Conservation (phyloP, 2,329 filamentous ascomycete species). For the Chrysoporthe austroafricana region DNA sequence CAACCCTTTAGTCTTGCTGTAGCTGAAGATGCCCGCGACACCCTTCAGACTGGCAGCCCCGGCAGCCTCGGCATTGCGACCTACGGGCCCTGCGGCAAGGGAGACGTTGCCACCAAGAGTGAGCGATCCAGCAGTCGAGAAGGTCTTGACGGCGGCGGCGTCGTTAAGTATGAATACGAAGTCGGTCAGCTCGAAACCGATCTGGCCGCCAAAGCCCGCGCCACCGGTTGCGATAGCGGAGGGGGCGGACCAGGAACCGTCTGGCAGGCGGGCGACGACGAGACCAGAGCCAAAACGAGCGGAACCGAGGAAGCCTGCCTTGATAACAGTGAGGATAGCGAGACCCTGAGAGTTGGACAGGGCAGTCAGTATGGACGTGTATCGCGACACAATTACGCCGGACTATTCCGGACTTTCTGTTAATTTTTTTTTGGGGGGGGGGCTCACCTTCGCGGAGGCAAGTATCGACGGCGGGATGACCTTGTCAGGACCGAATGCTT, state of each 20-base stretch:
- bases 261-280: slow-evolving; percentile 76
- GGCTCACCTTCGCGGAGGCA: slow-evolving; percentile 80
- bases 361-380: slow-evolving; percentile 3
- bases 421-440: not conserved
- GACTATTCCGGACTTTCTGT: not conserved
- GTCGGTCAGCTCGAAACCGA: slow-evolving; percentile 85
- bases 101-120: slow-evolving; percentile 96
- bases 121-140: slow-evolving; percentile 87
- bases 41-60: slow-evolving; percentile 89
- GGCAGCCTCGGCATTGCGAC: slow-evolving; percentile 93
- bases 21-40: slow-evolving; percentile 91
- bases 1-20: slow-evolving; percentile 96
- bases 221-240: slow-evolving; percentile 81
- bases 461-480: slow-evolving; percentile 92
- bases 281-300: slow-evolving; percentile 81
- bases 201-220: slow-evolving; percentile 82
- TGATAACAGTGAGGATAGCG: slow-evolving; percentile 83
- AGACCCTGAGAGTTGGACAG: slow-evolving; percentile 59
- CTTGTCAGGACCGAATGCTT: slow-evolving; percentile 94
- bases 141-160: slow-evolving; percentile 83
- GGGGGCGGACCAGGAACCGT: slow-evolving; percentile 81
- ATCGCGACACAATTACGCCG: not conserved
- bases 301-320: slow-evolving; percentile 83
- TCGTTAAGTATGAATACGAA: slow-evolving; percentile 99
- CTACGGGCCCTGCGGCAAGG: slow-evolving; percentile 90